Evolutionary conservation across 2,329 filamentous ascomycete genomes (phyloP), one percentile per base, ranked within the genome.

Genomic region (Grosmannia penicillata): DNA sequence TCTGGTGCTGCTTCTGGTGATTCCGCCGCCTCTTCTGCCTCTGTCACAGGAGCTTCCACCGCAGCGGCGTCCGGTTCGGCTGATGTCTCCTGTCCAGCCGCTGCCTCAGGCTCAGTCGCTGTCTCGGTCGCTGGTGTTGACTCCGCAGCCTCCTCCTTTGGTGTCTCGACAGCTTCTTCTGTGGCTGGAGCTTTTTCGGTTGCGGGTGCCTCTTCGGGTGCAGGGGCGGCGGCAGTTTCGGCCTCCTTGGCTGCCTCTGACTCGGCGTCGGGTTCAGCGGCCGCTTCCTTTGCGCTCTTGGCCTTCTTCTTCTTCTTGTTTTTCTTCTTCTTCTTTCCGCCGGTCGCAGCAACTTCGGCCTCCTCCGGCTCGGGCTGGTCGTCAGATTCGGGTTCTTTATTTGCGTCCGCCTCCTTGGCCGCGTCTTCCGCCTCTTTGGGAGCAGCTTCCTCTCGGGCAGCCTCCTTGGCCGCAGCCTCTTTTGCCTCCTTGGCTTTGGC

Each of bases 381-480:
- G 19, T 13, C 14, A 3, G 35, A 18, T 13, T 32, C 28, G 6
- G 31, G 17, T 19, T 15, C 31, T 9, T 34, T 33, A 17, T 19
- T 32, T 6, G 36, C 32, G 13, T 36, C 33, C 15, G 36, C 25
- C 24, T 38, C 24, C 15, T 37, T 29, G 17, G 34, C 43, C 23
- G 33, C 40, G 27, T 28, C 22, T 32, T 38, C 38, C 26, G 11
- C 11, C 21, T 21, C 15, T 11, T 30, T 15, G 30, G 11, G 29
- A 13, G 29, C 14, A 7, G 29, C 21, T n/a, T 31, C 33, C 8
- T 23, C 29, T 15, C 31, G 37, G 11, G 27, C 39, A 15, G 39
- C 42, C 19, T 45, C 45, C 21, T 43, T 42, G 8, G 31, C 27
- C 9, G 33, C 28, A 14, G 41, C 40, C 23, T 40, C 42, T 18